Evolutionary conservation across 2,329 filamentous ascomycete genomes (phyloP).

Genomic region (Penicillium vulpinum): DNA sequence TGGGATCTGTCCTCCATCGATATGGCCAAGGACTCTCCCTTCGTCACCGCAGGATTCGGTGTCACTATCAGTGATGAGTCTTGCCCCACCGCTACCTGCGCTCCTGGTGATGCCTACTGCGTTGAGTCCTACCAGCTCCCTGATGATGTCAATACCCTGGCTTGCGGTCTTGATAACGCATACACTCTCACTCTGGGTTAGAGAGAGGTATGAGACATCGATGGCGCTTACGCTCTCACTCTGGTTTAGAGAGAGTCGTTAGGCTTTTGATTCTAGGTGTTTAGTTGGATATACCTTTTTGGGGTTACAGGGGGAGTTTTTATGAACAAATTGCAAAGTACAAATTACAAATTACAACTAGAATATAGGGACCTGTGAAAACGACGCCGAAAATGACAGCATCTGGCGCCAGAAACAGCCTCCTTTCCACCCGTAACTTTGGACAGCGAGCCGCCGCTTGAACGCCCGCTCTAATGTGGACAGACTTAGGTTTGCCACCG

Average conservation of each 20-base stretch:
- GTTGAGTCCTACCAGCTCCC: conserved; percentile 31
- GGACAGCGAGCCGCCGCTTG: too few species aligned
- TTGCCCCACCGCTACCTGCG: conserved; percentile 27
- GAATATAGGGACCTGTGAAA: too few species aligned
- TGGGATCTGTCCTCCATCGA: conserved; percentile 38
- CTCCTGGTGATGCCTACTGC: conserved; percentile 27
- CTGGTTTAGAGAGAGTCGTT: conserved; percentile 22
- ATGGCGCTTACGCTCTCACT: conserved; percentile 41
- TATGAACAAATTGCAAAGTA: conserved; percentile 5
- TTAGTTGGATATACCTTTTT: conserved; percentile 10
- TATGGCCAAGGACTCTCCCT: conserved; percentile 19
- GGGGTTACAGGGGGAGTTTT: conserved; percentile 6
- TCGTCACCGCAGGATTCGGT: conserved; percentile 27
- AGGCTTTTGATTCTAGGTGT: conserved; percentile 5
- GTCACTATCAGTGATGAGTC: conserved; percentile 26
- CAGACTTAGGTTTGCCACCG: too few species aligned
- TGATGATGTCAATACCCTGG: conserved; percentile 29
- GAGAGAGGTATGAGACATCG: too few species aligned
- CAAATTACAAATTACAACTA: conserved; percentile 2
- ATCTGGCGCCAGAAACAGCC: too few species aligned
- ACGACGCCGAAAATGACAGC: too few species aligned
- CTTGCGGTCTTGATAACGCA: conserved; percentile 23
- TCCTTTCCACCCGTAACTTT: too few species aligned
- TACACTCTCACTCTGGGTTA: conserved; percentile 42
- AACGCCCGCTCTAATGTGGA: too few species aligned